Conservation (phyloP, 2,329 filamentous ascomycete species). For the Massarina eburnea region DNA sequence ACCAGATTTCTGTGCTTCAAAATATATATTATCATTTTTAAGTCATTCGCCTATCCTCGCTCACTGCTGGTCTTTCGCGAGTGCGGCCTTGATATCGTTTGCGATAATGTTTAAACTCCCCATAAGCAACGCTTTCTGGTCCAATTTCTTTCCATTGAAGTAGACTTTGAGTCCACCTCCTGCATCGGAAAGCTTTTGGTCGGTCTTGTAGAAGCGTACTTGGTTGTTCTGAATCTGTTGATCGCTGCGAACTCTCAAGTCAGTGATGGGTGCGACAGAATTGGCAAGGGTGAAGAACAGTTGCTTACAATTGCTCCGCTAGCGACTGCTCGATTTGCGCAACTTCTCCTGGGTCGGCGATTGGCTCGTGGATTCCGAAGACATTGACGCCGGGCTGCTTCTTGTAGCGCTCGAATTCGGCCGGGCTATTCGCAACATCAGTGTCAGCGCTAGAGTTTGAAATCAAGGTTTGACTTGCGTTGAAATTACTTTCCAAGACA, state of each 20-base stretch:
- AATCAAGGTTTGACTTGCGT: background rate
- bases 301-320: constrained; percentile 3
- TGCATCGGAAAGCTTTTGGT: constrained; percentile 5
- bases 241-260: background rate
- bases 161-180: constrained; percentile 7
- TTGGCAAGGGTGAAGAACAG: background rate
- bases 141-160: constrained; percentile 6
- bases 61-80: constrained; percentile 6
- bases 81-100: constrained; percentile 4
- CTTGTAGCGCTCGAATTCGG: constrained; percentile 3
- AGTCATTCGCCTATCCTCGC: background rate
- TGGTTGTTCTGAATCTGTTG: constrained; percentile 4
- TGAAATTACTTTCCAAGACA: constrained; percentile 1
- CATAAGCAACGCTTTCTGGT: constrained; percentile 6
- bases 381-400: constrained; percentile 11
- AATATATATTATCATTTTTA: background rate
- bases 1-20: background rate
- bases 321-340: constrained; percentile 5
- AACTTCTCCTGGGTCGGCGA: constrained; percentile 4
- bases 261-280: background rate
- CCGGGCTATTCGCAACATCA: background rate
- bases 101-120: constrained; percentile 3
- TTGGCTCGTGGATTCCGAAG: constrained; percentile 2
- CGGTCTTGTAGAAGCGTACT: constrained; percentile 5
- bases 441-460: background rate